Evolutionary conservation across 768 basidiomycete species (phyloP), one percentile per base, ranked within the genome.

Genomic region (Calocybe gangraenosa): DNA sequence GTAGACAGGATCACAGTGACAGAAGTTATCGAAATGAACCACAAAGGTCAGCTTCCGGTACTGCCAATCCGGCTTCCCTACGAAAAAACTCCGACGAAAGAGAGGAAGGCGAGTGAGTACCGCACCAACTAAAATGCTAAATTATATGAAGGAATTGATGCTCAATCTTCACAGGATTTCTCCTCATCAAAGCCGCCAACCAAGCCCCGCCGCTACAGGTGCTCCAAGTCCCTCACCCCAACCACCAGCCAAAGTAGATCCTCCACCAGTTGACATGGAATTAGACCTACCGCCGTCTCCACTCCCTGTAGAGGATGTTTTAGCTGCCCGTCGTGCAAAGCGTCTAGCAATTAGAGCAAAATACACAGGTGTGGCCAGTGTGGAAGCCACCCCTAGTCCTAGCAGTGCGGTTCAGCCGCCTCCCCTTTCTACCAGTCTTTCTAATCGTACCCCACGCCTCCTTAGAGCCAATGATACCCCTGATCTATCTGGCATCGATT

Each of bases 51-150:
- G 37, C 55, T 18, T 50, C 58, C 6, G 45, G 21, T 33, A 54
- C 3, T n/a, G 45, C 37, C 14, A 42, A 21, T 30, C 45, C 37
- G 34, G 42, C 37, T 17, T 31, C 11, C 22, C 1, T 22, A 21
- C 37, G 32, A 3, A 59, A 48, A 38, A 53, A 63, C 10, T 76
- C 76, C 42, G 78, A 79, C 10, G 88, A 90, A 53, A 84, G 66
- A 61, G 88, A 92, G 69, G 92, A 94, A 75, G 92, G 88, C 74
- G 92, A 95, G 91, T 94, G 67, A 87, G 92, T 92, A 56, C 71
- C 63, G 62, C 63, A 55, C 50, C 42, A 28, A 37, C 20, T 42
- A 34, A 35, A 22, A 19, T 30, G 28, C 11, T 10, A 31, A 18
- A 31, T 35, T 8, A 18, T 37, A 41, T 50, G 41, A 44, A 33